Conservation (phyloP, 2,329 filamentous ascomycete species). For the Penicillium sp. region DNA sequence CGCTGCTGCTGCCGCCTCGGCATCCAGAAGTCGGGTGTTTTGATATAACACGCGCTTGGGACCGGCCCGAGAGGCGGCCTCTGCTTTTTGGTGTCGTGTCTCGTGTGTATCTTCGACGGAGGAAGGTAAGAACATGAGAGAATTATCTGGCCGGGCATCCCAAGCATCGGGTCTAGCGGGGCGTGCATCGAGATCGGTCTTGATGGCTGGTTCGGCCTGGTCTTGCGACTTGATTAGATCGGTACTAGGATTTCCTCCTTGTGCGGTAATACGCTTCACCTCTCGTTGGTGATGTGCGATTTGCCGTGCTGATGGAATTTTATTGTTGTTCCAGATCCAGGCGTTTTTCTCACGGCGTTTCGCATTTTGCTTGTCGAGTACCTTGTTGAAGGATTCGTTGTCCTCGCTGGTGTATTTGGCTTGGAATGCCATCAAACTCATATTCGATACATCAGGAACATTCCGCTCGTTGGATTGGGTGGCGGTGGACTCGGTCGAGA, state of each 20-base stretch:
- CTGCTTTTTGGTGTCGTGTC: conserved; percentile 70
- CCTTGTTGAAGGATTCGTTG: conserved; percentile 93
- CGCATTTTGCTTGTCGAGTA: conserved; percentile 88
- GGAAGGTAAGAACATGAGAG: conserved; percentile 75
- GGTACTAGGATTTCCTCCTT: conserved; percentile 66
- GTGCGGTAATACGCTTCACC: conserved; percentile 71
- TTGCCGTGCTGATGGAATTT: conserved; percentile 68
- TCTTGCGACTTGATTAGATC: conserved; percentile 35
- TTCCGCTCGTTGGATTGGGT: conserved; percentile 43
- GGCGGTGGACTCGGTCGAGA: conserved; percentile 42
- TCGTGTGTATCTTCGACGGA: conserved; percentile 57
- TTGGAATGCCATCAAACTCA: conserved; percentile 86
- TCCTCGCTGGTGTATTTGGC: conserved; percentile 95
- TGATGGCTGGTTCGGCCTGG: conserved; percentile 63
- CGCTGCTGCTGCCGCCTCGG: conserved; percentile 40
- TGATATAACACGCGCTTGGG: conserved; percentile 78
- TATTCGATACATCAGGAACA: conserved; percentile 68
- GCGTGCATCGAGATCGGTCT: conserved; percentile 66
- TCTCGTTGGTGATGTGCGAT: conserved; percentile 58
- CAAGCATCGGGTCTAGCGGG: conserved; percentile 79
- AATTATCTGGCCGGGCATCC: conserved; percentile 75
- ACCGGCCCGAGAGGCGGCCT: conserved; percentile 71
- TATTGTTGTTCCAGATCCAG: conserved; percentile 89
- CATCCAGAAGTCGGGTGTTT: conserved; percentile 75
- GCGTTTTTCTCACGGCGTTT: conserved; percentile 82